phyloP scores from a whole-genome alignment of 495 filamentous ascomycete genomes.

The Trichoderma asperelloides region DNA sequence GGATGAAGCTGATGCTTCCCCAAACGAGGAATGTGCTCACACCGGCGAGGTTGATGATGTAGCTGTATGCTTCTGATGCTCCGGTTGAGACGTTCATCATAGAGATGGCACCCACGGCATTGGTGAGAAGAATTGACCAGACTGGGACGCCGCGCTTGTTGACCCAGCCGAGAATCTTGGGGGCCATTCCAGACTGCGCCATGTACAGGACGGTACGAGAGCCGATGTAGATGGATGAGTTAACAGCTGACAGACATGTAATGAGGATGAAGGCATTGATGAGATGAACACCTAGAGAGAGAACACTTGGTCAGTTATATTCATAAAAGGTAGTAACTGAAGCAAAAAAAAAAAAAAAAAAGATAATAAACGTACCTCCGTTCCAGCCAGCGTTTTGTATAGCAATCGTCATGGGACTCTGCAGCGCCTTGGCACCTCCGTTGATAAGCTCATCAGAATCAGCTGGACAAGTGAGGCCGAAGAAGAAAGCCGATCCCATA shows the following conservation, averaged over 20 bases:
- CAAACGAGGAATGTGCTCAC: conserved; percentile 63
- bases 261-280: conserved; percentile 67
- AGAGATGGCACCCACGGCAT: conserved; percentile 56
- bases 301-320: neutral
- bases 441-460: conserved; percentile 39
- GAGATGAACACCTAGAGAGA: conserved; percentile 39
- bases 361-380: conserved; percentile 20
- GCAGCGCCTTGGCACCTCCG: conserved; percentile 37
- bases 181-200: conserved; percentile 56
- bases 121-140: conserved; percentile 52
- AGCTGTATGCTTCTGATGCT: conserved; percentile 46
- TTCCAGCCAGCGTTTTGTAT: conserved; percentile 48
- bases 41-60: conserved; percentile 39
- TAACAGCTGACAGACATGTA: conserved; percentile 60
- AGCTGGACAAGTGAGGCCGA: conserved; percentile 48
- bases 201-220: conserved; percentile 60
- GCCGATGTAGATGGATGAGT: conserved; percentile 59
- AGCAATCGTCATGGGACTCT: conserved; percentile 53
- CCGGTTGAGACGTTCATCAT: conserved; percentile 55
- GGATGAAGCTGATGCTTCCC: conserved; percentile 54
- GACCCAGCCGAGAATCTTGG: conserved; percentile 53
- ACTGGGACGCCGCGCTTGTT: conserved; percentile 58
- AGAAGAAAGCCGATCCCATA: conserved; percentile 64
- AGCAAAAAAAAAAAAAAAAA: too few species aligned
- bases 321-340: too few species aligned